Base-by-base conservation (phyloP, 306 rosid genomes). In the Lagenaria siceraria region DNA sequence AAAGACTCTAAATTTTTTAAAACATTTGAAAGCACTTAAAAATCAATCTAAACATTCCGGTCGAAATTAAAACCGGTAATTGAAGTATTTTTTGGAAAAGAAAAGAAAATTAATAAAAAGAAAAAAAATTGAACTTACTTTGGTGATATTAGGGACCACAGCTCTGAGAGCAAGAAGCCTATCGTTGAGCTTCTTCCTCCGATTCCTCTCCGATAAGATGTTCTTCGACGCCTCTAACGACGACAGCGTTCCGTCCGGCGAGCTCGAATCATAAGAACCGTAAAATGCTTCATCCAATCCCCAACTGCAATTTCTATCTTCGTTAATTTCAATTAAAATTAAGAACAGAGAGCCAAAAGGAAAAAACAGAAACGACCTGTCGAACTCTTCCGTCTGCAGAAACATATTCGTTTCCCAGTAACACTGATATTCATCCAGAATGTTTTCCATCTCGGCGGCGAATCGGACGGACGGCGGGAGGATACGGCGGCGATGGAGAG, bases 121-220 rank as follows among this genome's bases (percentile, higher is more conserved):
- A 14, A 7, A 11, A 52, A n/a, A 38, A 7, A 38, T 1, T 1
- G 0, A 2, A 18, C 40, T 53, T 46, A 91, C 99, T 96, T 96
- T 96, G 89, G 90, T 92, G 27, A 96, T 96, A 53, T 96, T 96
- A 49, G 99, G 99, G 79, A 96, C 99, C 83, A 92, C 99, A 0
- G 98, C 88, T 85, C 99, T 87, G 49, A 96, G 98, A 6, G 99
- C 94, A 21, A 92, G 90, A 6, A 96, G 91, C 79, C 96, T 86
- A 13, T 96, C 96, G 29, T 96, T 96, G 19, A 96, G 96, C 84
- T 91, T 96, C 90, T 91, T 92, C 86, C 99, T 87, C 78, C 99
- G 78, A 53, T 89, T 92, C 75, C 99, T 89, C 88, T 96, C 99
- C 2, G 99, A 92, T 4, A 92, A 86, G 73, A 96, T 92, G 80